Evolutionary conservation across 768 basidiomycete genomes (phyloP), one percentile per base, ranked within the genome.

Genomic region (Macrocybe gigantea): DNA sequence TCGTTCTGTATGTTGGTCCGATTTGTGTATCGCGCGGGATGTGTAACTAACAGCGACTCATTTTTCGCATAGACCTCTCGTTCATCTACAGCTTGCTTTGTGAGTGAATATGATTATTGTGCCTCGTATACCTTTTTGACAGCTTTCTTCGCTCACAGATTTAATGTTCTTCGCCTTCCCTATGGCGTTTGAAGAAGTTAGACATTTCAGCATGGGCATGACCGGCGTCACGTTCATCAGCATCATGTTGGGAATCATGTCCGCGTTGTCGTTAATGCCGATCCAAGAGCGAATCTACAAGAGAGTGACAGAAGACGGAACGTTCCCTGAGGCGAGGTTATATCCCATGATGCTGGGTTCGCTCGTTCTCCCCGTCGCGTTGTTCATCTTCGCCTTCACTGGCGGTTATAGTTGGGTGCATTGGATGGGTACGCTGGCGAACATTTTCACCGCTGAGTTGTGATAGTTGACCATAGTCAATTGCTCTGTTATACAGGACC

Each of bases 371-470:
- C 64, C 73, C 13, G 39, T 61, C 8, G 66, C 69, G 5, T 62
- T 75, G 8, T 71, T 75, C 59, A 61, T 72, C 41, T 71, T 77
- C 49, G 71, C 71, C 1, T 71, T 70, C 56, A 71, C 71, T 8
- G 71, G 71, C 11, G 71, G 61, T n/a, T 73, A 69, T 50, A 40
- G 53, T 9, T 55, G 52, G 49, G 68, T 74, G 0, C 64, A 71
- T 54, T 73, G 66, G 63, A 69, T 71, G 22, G 22, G 22, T 22
- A 22, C 22, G 22, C 22, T 22, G 67, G 49, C 9, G 49, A 41
- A 8, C 22, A 22, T 22, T 22, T 22, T 22, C 22, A 22, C 22
- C 22, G 22, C 4, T 4, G 22, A 4, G 22, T 22, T 22, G 22
- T 22, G 22, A 22, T 1, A 22, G 22, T 22, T 22, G 22, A 22